A percentile compares a stretch with the other conserved stretches of the same genome.
These are phyloP conservation scores for Suillus subaureus DNA, from an alignment of 768 basidiomycete species.

Conservation along the genomic window DNA sequence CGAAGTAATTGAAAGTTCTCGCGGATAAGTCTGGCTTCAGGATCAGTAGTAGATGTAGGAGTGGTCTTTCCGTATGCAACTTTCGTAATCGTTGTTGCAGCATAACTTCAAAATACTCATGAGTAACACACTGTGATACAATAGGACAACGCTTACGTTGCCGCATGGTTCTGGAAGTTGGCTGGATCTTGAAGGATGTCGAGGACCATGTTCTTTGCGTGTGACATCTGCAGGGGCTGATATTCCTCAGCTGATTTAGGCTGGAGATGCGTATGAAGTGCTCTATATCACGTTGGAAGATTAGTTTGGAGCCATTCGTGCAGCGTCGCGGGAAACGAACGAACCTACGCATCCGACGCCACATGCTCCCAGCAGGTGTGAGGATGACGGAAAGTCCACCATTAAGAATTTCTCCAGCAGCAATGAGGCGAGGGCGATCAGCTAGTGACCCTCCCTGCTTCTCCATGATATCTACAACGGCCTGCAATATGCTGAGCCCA, in stretches of 20 bases:
- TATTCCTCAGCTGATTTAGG: slow-evolving; percentile 1
- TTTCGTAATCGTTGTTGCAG: neutral
- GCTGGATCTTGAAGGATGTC: neutral
- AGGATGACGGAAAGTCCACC: neutral
- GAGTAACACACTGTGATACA: neutral
- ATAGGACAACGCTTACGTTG: neutral
- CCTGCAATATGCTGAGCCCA: neutral
- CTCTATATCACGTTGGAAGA: neutral
- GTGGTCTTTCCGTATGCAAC: neutral
- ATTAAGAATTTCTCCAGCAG: neutral
- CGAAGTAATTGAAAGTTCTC: neutral
- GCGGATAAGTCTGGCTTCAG: neutral
- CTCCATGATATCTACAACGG: neutral
- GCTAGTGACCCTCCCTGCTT: neutral
- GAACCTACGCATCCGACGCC: slow-evolving; percentile 2
- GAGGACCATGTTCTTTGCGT: neutral
- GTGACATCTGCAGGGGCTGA: neutral
- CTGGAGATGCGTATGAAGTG: neutral
- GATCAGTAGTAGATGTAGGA: neutral
- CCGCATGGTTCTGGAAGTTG: neutral
- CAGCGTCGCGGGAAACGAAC: neutral
- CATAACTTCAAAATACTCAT: neutral
- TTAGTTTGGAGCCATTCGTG: neutral
- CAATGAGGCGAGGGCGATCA: neutral
- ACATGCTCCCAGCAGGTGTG: neutral